Conservation (phyloP, 73 alveolate species). For the Tetrahymena elliotti region DNA sequence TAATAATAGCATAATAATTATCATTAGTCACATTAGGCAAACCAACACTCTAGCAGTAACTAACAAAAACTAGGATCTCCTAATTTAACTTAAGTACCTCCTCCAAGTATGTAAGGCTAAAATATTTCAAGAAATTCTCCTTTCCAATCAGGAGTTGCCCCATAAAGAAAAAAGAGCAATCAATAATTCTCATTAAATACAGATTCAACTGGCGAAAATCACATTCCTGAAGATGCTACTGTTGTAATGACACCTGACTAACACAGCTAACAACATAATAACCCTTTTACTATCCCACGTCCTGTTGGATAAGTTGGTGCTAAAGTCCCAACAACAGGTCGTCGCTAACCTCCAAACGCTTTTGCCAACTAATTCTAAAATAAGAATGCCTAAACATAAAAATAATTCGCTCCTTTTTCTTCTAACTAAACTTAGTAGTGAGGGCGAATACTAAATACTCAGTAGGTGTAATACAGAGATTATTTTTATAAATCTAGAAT, state of each 20-base stretch:
- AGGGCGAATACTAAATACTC: neutral
- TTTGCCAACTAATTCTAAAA: neutral
- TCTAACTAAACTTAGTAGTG: neutral
- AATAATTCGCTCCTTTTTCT: neutral
- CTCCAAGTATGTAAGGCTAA: neutral
- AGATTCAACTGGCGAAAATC: neutral
- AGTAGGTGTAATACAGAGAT: too few species aligned
- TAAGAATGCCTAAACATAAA: neutral
- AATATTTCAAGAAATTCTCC: neutral
- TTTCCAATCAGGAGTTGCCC: neutral
- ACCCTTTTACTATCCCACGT: neutral
- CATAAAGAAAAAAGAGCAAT: neutral
- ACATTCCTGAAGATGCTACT: neutral
- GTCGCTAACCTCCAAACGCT: neutral
- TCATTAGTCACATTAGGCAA: neutral
- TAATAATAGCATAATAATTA: neutral
- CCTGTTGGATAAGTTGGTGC: neutral
- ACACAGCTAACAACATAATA: neutral
- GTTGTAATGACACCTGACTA: neutral
- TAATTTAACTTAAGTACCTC: neutral
- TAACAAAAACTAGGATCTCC: neutral
- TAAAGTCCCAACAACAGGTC: neutral
- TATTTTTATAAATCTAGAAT: too few species aligned
- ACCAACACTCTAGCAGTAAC: neutral
- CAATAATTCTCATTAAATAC: neutral